These are phyloP conservation scores for Gnomoniopsis sp. DNA, from an alignment of 2,329 filamentous ascomycete species.

Conservation along the genomic window DNA sequence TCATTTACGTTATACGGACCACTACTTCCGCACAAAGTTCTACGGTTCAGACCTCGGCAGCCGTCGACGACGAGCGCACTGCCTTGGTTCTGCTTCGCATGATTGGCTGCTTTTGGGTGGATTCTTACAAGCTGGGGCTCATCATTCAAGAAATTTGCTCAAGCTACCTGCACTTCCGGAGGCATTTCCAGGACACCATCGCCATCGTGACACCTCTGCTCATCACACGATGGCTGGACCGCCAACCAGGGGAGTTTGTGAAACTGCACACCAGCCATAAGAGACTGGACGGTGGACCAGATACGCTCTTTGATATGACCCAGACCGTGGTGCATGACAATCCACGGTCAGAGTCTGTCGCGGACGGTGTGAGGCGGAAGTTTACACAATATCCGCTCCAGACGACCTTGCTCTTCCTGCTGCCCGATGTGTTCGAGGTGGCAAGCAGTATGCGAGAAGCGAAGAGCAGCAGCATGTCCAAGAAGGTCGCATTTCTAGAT, in stretches of 20 bases:
- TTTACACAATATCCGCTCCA: conserved; percentile 60
- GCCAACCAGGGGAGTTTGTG: conserved; percentile 62
- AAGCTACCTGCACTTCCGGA: conserved; percentile 64
- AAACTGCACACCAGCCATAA: conserved; percentile 57
- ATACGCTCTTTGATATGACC: conserved; percentile 68
- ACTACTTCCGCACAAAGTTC: conserved; percentile 36
- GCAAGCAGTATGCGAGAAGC: conserved; percentile 64
- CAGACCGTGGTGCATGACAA: conserved; percentile 42
- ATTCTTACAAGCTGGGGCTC: conserved; percentile 56
- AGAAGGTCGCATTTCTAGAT: conserved; percentile 65
- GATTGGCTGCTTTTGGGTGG: conserved; percentile 62
- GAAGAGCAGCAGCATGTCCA: conserved; percentile 59
- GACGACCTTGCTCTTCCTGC: conserved; percentile 57
- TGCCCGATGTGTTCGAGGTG: conserved; percentile 68
- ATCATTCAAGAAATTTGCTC: conserved; percentile 65
- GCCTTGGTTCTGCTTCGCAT: conserved; percentile 55
- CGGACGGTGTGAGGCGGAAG: conserved; percentile 54
- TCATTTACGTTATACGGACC: conserved; percentile 49
- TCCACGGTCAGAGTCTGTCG: conserved; percentile 21
- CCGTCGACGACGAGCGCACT: conserved; percentile 48
- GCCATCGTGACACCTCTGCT: conserved; percentile 60
- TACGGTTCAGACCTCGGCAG: conserved; percentile 32
- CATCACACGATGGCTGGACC: conserved; percentile 64
- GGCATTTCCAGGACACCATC: conserved; percentile 60
- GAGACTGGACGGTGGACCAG: conserved; percentile 61